Conservation (phyloP, 352 stramenopile genomes). For the Globisporangium lucens region DNA sequence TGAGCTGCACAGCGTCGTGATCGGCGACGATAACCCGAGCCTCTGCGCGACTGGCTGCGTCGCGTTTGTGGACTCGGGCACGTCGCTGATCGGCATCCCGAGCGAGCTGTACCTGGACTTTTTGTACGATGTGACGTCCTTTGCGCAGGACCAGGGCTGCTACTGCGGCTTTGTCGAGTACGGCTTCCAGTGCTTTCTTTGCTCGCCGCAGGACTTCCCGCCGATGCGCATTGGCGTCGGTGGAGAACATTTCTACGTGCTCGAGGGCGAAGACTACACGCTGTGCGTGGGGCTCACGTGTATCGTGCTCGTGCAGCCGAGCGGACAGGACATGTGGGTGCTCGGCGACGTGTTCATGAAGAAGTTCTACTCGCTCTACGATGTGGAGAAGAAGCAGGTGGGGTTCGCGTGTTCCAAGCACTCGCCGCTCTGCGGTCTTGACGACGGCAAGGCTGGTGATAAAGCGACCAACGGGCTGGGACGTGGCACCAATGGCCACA, state of each 20-base stretch:
- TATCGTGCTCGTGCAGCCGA: slow-evolving; percentile 72
- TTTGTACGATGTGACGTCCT: slow-evolving; percentile 62
- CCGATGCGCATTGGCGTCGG: slow-evolving; percentile 62
- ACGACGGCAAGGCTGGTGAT: slow-evolving; percentile 4
- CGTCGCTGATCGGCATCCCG: slow-evolving; percentile 94
- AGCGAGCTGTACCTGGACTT: slow-evolving; percentile 73
- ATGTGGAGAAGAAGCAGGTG: slow-evolving; percentile 83
- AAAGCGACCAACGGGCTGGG: not conserved
- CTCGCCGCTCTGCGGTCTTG: slow-evolving; percentile 48
- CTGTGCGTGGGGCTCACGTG: slow-evolving; percentile 77
- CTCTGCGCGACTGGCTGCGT: slow-evolving; percentile 58
- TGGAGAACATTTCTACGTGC: slow-evolving; percentile 58
- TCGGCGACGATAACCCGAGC: slow-evolving; percentile 41
- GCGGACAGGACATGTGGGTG: slow-evolving; percentile 93
- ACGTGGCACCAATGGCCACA: not conserved
- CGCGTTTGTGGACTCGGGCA: slow-evolving; percentile 97
- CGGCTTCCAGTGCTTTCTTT: slow-evolving; percentile 82
- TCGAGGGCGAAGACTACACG: slow-evolving; percentile 71
- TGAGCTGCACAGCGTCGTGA: slow-evolving; percentile 57
- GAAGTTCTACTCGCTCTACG: slow-evolving; percentile 94
- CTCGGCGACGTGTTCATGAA: slow-evolving; percentile 96
- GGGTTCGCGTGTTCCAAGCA: slow-evolving; percentile 71
- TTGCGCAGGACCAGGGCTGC: slow-evolving; percentile 57
- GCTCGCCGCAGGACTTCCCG: slow-evolving; percentile 58
- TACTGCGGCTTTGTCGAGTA: slow-evolving; percentile 81